Conservation (phyloP, 306 rosid genomes). For the Mimosa bimucronata region DNA sequence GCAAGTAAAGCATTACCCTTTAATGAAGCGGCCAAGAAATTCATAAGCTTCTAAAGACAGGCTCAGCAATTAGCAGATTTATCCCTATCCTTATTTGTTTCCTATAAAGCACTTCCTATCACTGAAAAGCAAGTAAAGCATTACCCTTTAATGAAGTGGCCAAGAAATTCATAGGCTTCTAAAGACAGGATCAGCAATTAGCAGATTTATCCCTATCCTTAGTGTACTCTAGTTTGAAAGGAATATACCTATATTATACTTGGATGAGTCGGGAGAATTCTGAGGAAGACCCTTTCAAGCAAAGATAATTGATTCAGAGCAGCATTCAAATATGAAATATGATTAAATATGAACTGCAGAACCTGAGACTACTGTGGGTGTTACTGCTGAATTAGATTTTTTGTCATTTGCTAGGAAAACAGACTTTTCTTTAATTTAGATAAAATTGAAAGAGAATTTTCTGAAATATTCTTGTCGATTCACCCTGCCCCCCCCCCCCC, state of each 20-base stretch:
- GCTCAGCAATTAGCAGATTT: background rate
- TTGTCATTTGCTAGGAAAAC: background rate
- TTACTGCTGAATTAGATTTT: background rate
- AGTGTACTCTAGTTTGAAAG: background rate
- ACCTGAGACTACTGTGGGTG: background rate
- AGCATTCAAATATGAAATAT: background rate
- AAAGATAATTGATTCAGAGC: background rate
- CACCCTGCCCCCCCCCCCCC: no score
- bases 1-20: background rate
- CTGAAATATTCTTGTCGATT: no score
- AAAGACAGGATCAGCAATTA: background rate
- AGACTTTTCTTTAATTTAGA: no score
- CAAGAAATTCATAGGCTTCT: conserved; percentile 1
- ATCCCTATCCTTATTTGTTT: background rate
- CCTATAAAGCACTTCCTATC: background rate
- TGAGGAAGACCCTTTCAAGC: background rate
- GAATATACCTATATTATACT: background rate
- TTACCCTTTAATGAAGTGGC: background rate
- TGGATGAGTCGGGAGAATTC: background rate
- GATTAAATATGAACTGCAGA: background rate
- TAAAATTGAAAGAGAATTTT: background rate
- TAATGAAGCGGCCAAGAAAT: conserved; percentile 7
- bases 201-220: background rate
- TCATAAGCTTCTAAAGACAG: background rate
- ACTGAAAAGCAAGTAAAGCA: conserved; percentile 1